phyloP scores from a whole-genome alignment of 2,329 filamentous ascomycete genomes.

The Phyllosticta citriasiana region DNA sequence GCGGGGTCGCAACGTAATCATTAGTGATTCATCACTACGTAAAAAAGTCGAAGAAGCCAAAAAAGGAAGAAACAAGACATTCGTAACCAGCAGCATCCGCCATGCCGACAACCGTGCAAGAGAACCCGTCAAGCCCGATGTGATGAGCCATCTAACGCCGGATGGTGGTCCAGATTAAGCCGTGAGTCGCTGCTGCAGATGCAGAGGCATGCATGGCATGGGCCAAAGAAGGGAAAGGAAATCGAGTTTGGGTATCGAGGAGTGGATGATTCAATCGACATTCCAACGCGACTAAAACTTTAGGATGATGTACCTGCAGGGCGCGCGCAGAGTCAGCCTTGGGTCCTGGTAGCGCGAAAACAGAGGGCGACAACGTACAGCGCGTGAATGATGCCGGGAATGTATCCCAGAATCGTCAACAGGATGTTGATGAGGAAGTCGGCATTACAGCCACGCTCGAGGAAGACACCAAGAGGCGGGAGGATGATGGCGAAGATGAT shows the following conservation, averaged over 20 bases:
- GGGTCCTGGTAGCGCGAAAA: neutral
- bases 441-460: conserved; percentile 80
- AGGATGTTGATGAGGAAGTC: conserved; percentile 90
- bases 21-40: conserved; percentile 10
- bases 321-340: conserved; percentile 8
- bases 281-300: conserved; percentile 55
- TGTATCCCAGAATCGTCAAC: conserved; percentile 51
- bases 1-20: neutral
- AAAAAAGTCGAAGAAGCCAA: conserved; percentile 1
- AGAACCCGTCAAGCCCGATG: conserved; percentile 1
- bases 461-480: conserved; percentile 84
- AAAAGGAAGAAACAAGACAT: neutral
- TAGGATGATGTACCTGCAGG: conserved; percentile 66
- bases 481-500: conserved; percentile 83
- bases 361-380: conserved; percentile 49
- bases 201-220: neutral
- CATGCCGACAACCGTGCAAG: conserved; percentile 3
- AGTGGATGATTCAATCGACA: neutral
- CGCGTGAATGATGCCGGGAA: conserved; percentile 85
- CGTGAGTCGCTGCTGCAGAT: neutral
- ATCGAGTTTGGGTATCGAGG: conserved; percentile 25
- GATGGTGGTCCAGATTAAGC: conserved; percentile 2
- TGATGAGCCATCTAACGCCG: conserved; percentile 3
- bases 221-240: conserved; percentile 8
- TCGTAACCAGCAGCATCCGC: neutral